Conservation (phyloP, 495 filamentous ascomycete genomes). For the Trichoderma orchidacearum region DNA sequence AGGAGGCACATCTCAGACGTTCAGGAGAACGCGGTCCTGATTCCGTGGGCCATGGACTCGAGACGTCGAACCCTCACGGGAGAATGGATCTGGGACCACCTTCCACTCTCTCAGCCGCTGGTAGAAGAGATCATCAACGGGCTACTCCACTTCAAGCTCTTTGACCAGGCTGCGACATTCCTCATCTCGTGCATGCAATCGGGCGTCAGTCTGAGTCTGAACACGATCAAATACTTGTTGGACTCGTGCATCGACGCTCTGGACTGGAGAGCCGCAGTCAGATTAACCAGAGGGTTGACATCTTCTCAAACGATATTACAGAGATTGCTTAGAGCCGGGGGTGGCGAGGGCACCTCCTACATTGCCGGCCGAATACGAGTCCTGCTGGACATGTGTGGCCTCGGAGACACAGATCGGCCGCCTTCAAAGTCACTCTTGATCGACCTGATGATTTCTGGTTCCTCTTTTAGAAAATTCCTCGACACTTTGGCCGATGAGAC, state of each 20-base stretch:
- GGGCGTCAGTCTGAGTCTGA: slow-evolving; percentile 7
- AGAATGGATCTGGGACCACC: slow-evolving; percentile 13
- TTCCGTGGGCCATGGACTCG: slow-evolving; percentile 6
- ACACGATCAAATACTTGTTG: slow-evolving; percentile 19
- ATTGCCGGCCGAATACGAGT: background rate
- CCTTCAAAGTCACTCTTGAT: background rate
- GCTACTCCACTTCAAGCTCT: slow-evolving; percentile 19
- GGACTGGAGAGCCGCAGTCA: slow-evolving; percentile 13
- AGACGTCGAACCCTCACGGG: slow-evolving; percentile 3
- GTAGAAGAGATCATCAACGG: slow-evolving; percentile 23
- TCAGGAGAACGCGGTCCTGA: background rate
- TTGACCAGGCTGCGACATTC: slow-evolving; percentile 18
- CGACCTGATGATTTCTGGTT: background rate
- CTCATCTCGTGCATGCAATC: slow-evolving; percentile 19
- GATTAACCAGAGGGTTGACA: slow-evolving; percentile 13
- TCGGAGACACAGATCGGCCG: background rate
- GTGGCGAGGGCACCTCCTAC: background rate
- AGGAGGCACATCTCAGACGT: slow-evolving; percentile 6
- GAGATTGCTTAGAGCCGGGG: background rate
- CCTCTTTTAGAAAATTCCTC: background rate
- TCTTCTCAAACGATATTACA: background rate
- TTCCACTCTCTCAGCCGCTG: slow-evolving; percentile 9
- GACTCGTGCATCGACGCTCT: slow-evolving; percentile 13
- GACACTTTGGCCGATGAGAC: background rate
- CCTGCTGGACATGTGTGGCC: background rate